Conservation (phyloP, 2,329 filamentous ascomycete species). For the Trichoderma sp. region DNA sequence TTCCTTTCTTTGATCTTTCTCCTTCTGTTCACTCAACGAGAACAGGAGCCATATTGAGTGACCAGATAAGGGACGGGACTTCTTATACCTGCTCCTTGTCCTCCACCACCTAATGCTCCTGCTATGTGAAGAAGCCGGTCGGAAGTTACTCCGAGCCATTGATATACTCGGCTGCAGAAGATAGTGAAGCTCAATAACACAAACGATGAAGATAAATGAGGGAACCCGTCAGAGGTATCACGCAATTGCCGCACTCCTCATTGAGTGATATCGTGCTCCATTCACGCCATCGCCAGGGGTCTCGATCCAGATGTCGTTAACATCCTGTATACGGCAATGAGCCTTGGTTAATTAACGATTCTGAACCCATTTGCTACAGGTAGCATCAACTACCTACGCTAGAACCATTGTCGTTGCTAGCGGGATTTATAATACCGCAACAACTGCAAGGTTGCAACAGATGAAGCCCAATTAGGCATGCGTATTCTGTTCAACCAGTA, state of each 20-base stretch:
- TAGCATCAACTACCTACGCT: background rate
- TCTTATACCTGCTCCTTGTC: background rate
- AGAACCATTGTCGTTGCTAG: background rate
- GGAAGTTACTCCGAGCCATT: background rate
- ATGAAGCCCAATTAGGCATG: background rate
- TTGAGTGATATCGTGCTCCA: constrained; percentile 18
- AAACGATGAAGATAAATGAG: background rate
- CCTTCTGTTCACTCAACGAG: background rate
- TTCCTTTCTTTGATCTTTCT: too few species aligned
- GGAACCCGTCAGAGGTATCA: constrained; percentile 2
- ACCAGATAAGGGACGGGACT: background rate
- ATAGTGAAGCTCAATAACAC: background rate
- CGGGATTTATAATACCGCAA: background rate
- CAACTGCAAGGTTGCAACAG: background rate
- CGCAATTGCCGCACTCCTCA: constrained; percentile 17
- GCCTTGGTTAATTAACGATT: background rate
- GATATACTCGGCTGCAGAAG: background rate
- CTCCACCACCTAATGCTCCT: background rate
- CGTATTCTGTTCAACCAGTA: background rate
- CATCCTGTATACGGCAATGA: background rate
- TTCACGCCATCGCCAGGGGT: constrained; percentile 19
- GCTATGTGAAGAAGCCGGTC: background rate
- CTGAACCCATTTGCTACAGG: background rate
- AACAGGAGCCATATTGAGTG: background rate
- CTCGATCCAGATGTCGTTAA: background rate